Evolutionary conservation across 345 rosid genomes (phyloP).

Genomic region (Carallia pectinifolia): DNA sequence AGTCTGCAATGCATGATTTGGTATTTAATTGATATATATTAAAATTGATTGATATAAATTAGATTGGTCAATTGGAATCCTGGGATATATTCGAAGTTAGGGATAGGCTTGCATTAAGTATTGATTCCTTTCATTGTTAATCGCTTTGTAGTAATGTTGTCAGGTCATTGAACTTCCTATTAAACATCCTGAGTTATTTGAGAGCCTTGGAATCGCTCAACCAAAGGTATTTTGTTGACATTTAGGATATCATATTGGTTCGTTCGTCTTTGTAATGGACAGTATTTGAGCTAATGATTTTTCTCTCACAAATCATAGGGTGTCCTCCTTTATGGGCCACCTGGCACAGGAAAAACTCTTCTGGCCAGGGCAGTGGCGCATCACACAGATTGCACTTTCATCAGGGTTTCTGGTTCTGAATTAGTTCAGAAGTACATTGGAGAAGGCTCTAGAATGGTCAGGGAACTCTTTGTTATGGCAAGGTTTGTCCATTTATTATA

Average conservation of each 20-base stretch:
- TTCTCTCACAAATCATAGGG: conserved; percentile 46
- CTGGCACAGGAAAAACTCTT: conserved; percentile 97
- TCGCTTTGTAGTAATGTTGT: conserved; percentile 11
- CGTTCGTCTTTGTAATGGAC: neutral
- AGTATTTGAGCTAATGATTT: neutral
- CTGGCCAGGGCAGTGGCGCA: conserved; percentile 99
- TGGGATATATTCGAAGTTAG: neutral
- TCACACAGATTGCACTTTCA: conserved; percentile 98
- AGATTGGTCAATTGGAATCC: too few species aligned
- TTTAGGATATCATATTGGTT: neutral
- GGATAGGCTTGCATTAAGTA: neutral
- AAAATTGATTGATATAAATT: too few species aligned
- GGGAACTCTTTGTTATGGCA: conserved; percentile 98
- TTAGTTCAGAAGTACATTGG: conserved; percentile 96
- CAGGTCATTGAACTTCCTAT: conserved; percentile 99
- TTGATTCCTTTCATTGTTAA: conserved; percentile 12
- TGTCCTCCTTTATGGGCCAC: conserved; percentile 94
- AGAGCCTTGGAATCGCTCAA: conserved; percentile 95
- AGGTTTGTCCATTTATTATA: conserved; percentile 46
- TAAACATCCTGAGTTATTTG: conserved; percentile 96
- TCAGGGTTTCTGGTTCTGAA: conserved; percentile 97
- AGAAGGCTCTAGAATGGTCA: conserved; percentile 98
- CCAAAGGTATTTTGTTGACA: conserved; percentile 61
- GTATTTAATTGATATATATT: too few species aligned
- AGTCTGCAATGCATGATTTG: too few species aligned